These are phyloP conservation scores for Aspergillus cejpii DNA, from an alignment of 2,329 filamentous ascomycete species.

Conservation along the genomic window DNA sequence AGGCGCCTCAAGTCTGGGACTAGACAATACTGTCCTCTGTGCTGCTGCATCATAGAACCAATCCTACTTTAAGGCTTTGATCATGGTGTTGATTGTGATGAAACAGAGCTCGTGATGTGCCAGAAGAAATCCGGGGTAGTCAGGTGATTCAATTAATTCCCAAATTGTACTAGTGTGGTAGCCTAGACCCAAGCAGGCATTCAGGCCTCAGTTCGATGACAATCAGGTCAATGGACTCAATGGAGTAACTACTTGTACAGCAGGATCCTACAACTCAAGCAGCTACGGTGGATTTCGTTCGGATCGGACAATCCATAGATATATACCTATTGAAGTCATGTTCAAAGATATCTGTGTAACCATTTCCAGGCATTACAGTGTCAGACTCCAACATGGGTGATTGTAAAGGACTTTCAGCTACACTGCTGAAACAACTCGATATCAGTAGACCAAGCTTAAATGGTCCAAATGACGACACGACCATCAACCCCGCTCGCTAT, in stretches of 20 bases:
- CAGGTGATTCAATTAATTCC: not conserved
- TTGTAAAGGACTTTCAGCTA: not conserved
- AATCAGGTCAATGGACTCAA: too few relatives aligned
- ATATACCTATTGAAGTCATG: too few relatives aligned
- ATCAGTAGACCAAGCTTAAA: slow-evolving; percentile 37
- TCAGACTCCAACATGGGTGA: not conserved
- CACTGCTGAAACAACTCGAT: not conserved
- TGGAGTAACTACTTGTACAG: too few relatives aligned
- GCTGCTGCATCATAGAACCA: too few relatives aligned
- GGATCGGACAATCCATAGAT: too few relatives aligned
- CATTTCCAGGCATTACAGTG: not conserved
- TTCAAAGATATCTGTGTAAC: not conserved
- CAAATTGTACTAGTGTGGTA: not conserved
- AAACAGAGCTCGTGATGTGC: not conserved
- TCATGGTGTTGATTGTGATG: not conserved
- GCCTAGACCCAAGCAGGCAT: too few relatives aligned
- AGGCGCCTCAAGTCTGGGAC: too few relatives aligned
- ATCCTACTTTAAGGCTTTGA: not conserved
- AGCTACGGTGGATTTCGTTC: too few relatives aligned
- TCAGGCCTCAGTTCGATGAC: too few relatives aligned
- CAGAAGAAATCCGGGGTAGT: slow-evolving; percentile 5
- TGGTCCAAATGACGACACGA: slow-evolving; percentile 70
- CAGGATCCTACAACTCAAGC: too few relatives aligned
- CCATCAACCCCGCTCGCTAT: slow-evolving; percentile 76
- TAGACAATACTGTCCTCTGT: too few relatives aligned